Conservation (phyloP, 1,284 basidiomycete genomes). For the Ganoderma resinaceum region DNA sequence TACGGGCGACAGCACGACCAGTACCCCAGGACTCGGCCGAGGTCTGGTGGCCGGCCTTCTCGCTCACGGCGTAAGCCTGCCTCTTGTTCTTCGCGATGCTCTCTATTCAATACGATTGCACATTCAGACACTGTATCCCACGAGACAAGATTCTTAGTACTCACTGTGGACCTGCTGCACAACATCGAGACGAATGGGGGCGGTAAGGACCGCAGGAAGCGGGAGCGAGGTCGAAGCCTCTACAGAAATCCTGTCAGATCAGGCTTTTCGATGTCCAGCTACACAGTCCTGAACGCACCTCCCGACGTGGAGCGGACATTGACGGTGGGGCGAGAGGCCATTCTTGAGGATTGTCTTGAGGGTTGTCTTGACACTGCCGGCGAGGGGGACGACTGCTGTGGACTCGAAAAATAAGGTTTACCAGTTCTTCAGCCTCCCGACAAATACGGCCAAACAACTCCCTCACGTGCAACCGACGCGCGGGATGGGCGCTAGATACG, state of each 20-base stretch:
- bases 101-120: constrained; percentile 58
- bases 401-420: constrained; percentile 42
- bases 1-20: constrained; percentile 99
- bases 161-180: constrained; percentile 98
- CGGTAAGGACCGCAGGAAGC: constrained; percentile 96
- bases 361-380: constrained; percentile 38
- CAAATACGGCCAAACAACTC: constrained; percentile 29
- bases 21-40: constrained; percentile 99
- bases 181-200: constrained; percentile 98
- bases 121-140: not conserved
- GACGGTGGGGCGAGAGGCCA: constrained; percentile 93
- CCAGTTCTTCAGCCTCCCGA: constrained; percentile 33
- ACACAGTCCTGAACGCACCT: constrained; percentile 52
- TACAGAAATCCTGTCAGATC: constrained; percentile 39
- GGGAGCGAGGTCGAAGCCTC: constrained; percentile 91
- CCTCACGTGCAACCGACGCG: constrained; percentile 10
- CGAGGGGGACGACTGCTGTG: constrained; percentile 32
- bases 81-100: constrained; percentile 99
- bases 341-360: constrained; percentile 49
- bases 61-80: constrained; percentile 96
- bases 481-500: not conserved
- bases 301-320: constrained; percentile 80
- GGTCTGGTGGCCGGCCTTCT: constrained; percentile 99
- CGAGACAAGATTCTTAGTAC: constrained; percentile 42
- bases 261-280: not conserved